Percentiles rank a stretch among this genome's conserved stretches.
Evolutionary conservation across 345 rosid genomes (phyloP).

Genomic region (Psidium friedrichsthalianum): DNA sequence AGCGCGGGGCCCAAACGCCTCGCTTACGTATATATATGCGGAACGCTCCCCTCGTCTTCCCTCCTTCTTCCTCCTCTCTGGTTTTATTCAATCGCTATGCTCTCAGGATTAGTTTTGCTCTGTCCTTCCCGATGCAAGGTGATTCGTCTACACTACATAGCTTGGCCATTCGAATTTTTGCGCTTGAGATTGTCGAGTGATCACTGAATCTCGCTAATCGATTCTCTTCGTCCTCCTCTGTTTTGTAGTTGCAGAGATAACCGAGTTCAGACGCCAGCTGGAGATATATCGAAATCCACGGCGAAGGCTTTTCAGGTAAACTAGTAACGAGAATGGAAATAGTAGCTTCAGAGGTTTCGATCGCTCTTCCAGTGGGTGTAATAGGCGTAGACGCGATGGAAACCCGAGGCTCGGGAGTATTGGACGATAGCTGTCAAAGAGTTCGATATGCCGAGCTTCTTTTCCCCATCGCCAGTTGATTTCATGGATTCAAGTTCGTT

Average conservation of each 20-base stretch:
- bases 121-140: neutral
- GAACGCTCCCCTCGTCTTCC: neutral
- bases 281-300: neutral
- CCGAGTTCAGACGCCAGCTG: neutral
- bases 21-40: neutral
- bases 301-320: neutral
- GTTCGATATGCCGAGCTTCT: neutral
- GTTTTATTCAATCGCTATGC: neutral
- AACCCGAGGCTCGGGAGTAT: neutral
- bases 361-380: neutral
- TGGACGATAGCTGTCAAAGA: neutral
- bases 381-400: neutral
- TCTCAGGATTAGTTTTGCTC: neutral
- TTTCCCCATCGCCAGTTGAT: neutral
- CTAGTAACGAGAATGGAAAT: neutral
- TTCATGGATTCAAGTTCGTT: neutral
- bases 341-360: neutral
- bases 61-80: neutral
- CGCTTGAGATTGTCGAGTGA: neutral
- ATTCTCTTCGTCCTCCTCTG: neutral
- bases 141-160: neutral
- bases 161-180: neutral
- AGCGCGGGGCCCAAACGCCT: neutral
- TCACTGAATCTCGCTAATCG: neutral
- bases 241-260: neutral